phyloP scores from a whole-genome alignment of 164 flowering plant species.

The Buxus sempervirens region DNA sequence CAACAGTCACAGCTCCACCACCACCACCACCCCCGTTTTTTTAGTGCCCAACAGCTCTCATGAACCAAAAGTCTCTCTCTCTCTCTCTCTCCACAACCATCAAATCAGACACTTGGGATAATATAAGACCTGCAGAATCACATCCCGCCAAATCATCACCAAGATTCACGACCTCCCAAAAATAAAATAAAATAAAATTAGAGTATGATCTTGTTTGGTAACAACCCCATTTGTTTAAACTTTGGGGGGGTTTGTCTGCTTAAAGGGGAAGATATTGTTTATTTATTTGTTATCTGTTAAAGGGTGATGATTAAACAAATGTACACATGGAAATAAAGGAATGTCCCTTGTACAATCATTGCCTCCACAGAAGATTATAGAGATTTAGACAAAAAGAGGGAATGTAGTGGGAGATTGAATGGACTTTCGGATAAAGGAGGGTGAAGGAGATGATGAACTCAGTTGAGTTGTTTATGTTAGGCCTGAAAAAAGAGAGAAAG shows the following conservation, averaged over 20 bases:
- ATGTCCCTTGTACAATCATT: constrained; percentile 9
- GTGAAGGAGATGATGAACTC: background rate
- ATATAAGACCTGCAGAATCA: background rate
- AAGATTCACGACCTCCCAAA: background rate
- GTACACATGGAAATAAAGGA: background rate
- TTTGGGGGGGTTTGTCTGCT: too few species aligned
- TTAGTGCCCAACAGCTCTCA: too few species aligned
- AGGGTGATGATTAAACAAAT: background rate
- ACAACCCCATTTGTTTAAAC: too few species aligned
- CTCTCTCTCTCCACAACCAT: too few species aligned
- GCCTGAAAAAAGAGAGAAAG: background rate
- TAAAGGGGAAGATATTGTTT: too few species aligned
- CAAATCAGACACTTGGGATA: background rate
- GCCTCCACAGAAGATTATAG: constrained; percentile 1
- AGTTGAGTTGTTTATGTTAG: constrained; percentile 2
- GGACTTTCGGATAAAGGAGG: too few species aligned
- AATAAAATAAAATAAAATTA: too few species aligned
- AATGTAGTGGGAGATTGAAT: constrained; percentile 4
- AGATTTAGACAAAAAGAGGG: background rate
- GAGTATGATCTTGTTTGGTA: too few species aligned
- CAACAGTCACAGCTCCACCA: too few species aligned
- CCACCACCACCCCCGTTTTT: too few species aligned
- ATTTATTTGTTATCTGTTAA: too few species aligned
- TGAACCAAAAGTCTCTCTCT: too few species aligned
- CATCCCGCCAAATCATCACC: background rate